Conservation (phyloP, 1,139 yeast species). For the Yamadazyma epiphylla region DNA sequence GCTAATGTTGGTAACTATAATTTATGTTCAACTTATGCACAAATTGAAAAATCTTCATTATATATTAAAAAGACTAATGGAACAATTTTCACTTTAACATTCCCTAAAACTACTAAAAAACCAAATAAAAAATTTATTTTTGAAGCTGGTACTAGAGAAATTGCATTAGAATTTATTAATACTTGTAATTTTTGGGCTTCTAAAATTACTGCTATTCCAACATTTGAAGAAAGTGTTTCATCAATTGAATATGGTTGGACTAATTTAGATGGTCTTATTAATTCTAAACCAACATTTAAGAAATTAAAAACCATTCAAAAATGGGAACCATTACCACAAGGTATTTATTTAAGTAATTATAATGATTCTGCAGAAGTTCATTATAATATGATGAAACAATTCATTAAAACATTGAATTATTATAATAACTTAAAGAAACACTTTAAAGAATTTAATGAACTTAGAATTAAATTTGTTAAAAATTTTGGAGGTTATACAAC, state of each 20-base stretch:
- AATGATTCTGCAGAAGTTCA: conserved; percentile 26
- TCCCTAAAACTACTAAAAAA: conserved; percentile 34
- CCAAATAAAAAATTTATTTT: conserved; percentile 39
- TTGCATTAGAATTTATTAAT: conserved; percentile 68
- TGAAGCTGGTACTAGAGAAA: conserved; percentile 63
- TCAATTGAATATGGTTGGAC: conserved; percentile 86
- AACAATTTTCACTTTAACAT: conserved; percentile 32
- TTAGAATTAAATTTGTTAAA: conserved; percentile 28
- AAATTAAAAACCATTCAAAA: conserved; percentile 31
- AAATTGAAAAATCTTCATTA: conserved; percentile 25
- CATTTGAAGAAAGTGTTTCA: conserved; percentile 55
- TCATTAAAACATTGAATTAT: conserved; percentile 41
- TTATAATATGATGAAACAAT: conserved; percentile 46
- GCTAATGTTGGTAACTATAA: conserved; percentile 47
- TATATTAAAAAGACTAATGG: conserved; percentile 9
- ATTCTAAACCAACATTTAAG: conserved; percentile 29
- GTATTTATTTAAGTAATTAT: conserved; percentile 40
- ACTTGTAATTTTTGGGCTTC: conserved; percentile 92
- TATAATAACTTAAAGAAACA: conserved; percentile 38
- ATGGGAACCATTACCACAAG: conserved; percentile 43
- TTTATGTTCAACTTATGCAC: conserved; percentile 48
- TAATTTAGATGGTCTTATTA: conserved; percentile 35
- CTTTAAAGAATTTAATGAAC: conserved; percentile 31
- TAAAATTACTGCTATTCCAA: conserved; percentile 76
- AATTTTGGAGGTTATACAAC: conserved; percentile 24